Evolutionary conservation across 2,329 filamentous ascomycete species (phyloP).

Genomic region (Aspergillus fijiensis): DNA sequence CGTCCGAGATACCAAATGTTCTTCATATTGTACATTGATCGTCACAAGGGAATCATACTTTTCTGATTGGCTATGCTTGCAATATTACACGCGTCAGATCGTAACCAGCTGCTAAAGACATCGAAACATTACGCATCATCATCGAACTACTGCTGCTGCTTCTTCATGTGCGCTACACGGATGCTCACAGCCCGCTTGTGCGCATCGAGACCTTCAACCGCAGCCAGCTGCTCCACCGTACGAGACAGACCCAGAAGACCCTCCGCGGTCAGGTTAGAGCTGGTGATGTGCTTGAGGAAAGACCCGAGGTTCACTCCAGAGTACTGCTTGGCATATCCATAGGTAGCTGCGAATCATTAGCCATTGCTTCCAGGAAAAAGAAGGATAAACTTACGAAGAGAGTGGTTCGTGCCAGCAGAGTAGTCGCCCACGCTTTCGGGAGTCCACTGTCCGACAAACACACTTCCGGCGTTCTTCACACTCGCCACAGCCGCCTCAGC

Average conservation of each 20-base stretch:
- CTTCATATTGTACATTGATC: slow-evolving; percentile 9
- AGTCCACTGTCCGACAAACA: slow-evolving; percentile 95
- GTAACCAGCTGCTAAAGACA: slow-evolving; percentile 5
- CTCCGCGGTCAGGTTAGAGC: slow-evolving; percentile 81
- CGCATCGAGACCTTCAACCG: slow-evolving; percentile 91
- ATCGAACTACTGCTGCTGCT: slow-evolving; percentile 13
- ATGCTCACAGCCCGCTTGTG: slow-evolving; percentile 75
- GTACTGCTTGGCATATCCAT: slow-evolving; percentile 97
- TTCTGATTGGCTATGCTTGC: slow-evolving; percentile 12
- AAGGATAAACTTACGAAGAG: slow-evolving; percentile 70
- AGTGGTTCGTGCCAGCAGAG: slow-evolving; percentile 96
- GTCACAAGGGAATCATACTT: slow-evolving; percentile 13
- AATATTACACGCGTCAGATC: slow-evolving; percentile 9
- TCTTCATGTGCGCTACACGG: slow-evolving; percentile 52
- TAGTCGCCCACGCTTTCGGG: slow-evolving; percentile 98
- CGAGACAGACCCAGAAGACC: slow-evolving; percentile 81
- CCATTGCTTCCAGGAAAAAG: background rate
- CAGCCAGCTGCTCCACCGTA: slow-evolving; percentile 92
- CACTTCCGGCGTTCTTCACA: slow-evolving; percentile 91
- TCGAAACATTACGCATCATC: background rate
- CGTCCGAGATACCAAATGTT: slow-evolving; percentile 22
- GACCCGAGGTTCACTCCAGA: slow-evolving; percentile 94
- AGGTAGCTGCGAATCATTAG: slow-evolving; percentile 67
- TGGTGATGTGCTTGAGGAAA: slow-evolving; percentile 97
- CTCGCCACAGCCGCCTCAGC: slow-evolving; percentile 71